A percentile compares a stretch with the other conserved stretches of the same genome.
Evolutionary conservation across 345 rosid genomes (phyloP).

Genomic region (Eucalyptus curtisii): DNA sequence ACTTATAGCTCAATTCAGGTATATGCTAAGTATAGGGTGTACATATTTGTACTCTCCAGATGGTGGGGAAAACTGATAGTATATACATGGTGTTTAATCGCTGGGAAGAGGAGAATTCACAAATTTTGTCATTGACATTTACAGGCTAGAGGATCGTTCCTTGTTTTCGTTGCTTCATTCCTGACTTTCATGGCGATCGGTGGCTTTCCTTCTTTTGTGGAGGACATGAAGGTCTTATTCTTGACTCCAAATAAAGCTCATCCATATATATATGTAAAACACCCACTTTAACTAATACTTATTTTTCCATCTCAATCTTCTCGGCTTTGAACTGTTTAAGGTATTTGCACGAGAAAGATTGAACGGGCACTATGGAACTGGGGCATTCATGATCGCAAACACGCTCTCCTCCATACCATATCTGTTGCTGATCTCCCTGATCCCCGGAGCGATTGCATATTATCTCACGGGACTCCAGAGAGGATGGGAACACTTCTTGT

Average conservation of each 20-base stretch:
- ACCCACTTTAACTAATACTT: background rate
- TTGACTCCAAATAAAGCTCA: background rate
- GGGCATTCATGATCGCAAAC: background rate
- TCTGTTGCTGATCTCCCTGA: background rate
- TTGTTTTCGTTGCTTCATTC: background rate
- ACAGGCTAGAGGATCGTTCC: background rate
- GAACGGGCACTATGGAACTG: background rate
- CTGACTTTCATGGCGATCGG: conserved; percentile 2
- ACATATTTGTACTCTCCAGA: background rate
- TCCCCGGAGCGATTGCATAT: background rate
- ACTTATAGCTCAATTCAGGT: conserved; percentile 1
- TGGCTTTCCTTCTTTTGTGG: conserved; percentile 3
- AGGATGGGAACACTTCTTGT: background rate
- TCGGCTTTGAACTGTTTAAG: background rate
- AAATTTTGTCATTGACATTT: background rate
- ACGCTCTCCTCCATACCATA: background rate
- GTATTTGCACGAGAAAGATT: conserved; percentile 2
- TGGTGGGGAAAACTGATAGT: background rate
- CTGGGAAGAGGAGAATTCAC: background rate
- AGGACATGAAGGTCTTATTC: background rate
- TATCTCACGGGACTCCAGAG: background rate
- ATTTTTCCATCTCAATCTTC: background rate
- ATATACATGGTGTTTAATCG: background rate
- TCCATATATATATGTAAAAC: background rate
- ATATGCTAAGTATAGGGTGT: background rate